A percentile compares a stretch with the other conserved stretches of the same genome.
Evolutionary conservation across 176 grass and related monocot genomes (phyloP).

Genomic region (Oryza coarctata): DNA sequence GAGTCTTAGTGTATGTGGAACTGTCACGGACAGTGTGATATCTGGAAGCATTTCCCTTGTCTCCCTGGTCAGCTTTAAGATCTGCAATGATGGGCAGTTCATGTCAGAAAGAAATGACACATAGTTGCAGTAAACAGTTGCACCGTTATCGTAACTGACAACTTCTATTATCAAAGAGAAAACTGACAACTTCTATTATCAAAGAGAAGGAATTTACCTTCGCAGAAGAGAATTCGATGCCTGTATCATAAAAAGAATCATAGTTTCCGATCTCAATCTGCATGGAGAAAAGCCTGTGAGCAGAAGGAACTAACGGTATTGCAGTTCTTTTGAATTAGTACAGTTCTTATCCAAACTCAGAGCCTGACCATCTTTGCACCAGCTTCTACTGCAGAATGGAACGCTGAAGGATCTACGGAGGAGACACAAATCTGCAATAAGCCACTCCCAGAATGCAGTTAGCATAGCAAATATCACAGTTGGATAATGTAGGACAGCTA

Average conservation of each 20-base stretch:
- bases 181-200: too few relatives aligned
- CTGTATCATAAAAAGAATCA: conserved; percentile 83
- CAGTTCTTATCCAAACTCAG: neutral
- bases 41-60: conserved; percentile 74
- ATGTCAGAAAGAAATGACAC: neutral
- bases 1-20: conserved; percentile 84
- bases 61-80: conserved; percentile 77
- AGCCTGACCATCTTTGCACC: conserved; percentile 86
- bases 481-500: neutral
- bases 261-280: conserved; percentile 98
- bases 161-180: neutral
- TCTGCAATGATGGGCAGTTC: conserved; percentile 42
- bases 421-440: conserved; percentile 90
- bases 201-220: conserved; percentile 34
- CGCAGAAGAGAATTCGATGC: conserved; percentile 71
- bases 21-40: conserved; percentile 84
- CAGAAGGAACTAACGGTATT: neutral
- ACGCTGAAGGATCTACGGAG: conserved; percentile 71
- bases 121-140: neutral
- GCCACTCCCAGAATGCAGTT: neutral
- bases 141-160: neutral
- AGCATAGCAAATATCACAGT: neutral
- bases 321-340: neutral
- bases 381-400: conserved; percentile 73
- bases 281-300: neutral